A percentile compares a stretch with the other conserved stretches of the same genome.
phyloP scores from a whole-genome alignment of 192 early-diverging fungal genomes.

The Martensiomyces pterosporus region DNA sequence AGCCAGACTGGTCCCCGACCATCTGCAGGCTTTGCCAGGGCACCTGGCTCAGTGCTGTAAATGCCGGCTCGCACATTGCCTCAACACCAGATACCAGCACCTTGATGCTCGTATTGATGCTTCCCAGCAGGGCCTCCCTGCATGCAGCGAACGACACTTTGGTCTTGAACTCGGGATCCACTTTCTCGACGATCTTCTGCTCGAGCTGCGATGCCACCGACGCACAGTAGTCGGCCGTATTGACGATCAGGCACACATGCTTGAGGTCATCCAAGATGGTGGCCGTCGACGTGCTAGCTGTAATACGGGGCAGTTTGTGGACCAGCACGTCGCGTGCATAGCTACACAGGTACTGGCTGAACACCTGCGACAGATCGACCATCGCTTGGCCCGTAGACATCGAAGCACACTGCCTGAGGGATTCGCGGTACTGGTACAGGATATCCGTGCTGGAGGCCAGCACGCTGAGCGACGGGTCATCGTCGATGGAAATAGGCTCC shows the following conservation, averaged over 20 bases:
- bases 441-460: slow-evolving; percentile 87
- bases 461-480: slow-evolving; percentile 61
- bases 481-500: slow-evolving; percentile 34
- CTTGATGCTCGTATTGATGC: slow-evolving; percentile 62
- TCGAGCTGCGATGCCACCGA: slow-evolving; percentile 83
- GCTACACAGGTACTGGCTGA: slow-evolving; percentile 71
- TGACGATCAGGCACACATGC: slow-evolving; percentile 75
- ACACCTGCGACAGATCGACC: slow-evolving; percentile 74
- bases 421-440: slow-evolving; percentile 86
- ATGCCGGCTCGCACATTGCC: slow-evolving; percentile 60
- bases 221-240: slow-evolving; percentile 93
- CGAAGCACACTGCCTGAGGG: slow-evolving; percentile 78
- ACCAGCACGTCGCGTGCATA: slow-evolving; percentile 77
- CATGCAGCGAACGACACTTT: slow-evolving; percentile 72
- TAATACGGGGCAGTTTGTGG: slow-evolving; percentile 64
- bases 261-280: slow-evolving; percentile 68
- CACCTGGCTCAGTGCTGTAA: slow-evolving; percentile 69
- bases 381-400: slow-evolving; percentile 84
- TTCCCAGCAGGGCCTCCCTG: slow-evolving; percentile 69
- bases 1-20: slow-evolving; percentile 93
- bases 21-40: slow-evolving; percentile 78
- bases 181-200: slow-evolving; percentile 80
- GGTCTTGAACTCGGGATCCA: slow-evolving; percentile 63
- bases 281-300: slow-evolving; percentile 51
- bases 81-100: slow-evolving; percentile 66